Evolutionary conservation across 1,284 basidiomycete genomes (phyloP).

Genomic region (Hypsizygus ulmarius): DNA sequence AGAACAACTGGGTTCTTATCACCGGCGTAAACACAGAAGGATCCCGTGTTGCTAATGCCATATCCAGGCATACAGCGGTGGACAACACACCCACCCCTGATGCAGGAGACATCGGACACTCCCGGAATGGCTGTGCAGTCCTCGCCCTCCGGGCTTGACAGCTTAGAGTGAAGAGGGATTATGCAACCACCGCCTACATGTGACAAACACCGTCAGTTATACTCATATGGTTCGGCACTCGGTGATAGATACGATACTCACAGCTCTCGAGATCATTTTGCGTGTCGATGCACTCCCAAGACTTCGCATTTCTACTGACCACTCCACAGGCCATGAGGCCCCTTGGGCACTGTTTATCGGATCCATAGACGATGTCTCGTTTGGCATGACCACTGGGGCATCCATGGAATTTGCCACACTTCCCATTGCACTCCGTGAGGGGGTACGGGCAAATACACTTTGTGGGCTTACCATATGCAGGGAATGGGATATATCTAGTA

Average conservation of each 20-base stretch:
- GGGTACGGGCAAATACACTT: slow-evolving; percentile 42
- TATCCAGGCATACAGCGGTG: slow-evolving; percentile 45
- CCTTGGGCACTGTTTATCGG: slow-evolving; percentile 24
- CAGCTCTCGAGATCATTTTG: slow-evolving; percentile 50
- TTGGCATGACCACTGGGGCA: slow-evolving; percentile 36
- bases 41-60: slow-evolving; percentile 26
- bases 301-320: slow-evolving; percentile 30
- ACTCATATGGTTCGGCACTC: neutral
- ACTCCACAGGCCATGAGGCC: slow-evolving; percentile 43
- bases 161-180: slow-evolving; percentile 28
- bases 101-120: slow-evolving; percentile 49
- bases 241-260: slow-evolving; percentile 27
- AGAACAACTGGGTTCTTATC: slow-evolving; percentile 20
- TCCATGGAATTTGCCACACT: slow-evolving; percentile 37
- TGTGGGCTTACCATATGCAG: slow-evolving; percentile 27
- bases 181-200: slow-evolving; percentile 49
- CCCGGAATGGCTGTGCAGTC: slow-evolving; percentile 53
- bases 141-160: slow-evolving; percentile 21
- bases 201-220: slow-evolving; percentile 3
- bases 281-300: slow-evolving; percentile 51
- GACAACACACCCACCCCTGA: slow-evolving; percentile 43
- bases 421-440: slow-evolving; percentile 44
- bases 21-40: slow-evolving; percentile 26
- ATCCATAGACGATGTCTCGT: slow-evolving; percentile 25
- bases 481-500: slow-evolving; percentile 26